Evolutionary conservation across 306 rosid genomes (phyloP).

Genomic region (Luffa acutangula): DNA sequence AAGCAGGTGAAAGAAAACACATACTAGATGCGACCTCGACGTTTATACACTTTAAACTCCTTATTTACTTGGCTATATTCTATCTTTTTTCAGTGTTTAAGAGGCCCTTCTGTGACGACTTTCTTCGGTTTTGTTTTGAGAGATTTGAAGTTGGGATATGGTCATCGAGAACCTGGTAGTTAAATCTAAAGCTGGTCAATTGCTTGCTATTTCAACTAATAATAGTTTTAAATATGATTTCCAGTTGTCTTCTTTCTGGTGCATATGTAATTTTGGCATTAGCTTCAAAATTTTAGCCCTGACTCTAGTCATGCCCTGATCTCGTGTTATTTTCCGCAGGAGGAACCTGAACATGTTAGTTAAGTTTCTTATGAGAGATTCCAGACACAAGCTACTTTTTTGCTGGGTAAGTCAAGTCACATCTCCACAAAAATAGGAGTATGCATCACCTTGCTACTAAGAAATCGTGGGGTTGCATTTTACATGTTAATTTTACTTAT

Average conservation of each 20-base stretch:
- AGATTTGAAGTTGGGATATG: conserved; percentile 79
- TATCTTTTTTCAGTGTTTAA: conserved; percentile 51
- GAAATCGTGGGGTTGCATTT: neutral
- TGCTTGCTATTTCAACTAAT: conserved; percentile 12
- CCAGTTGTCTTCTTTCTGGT: neutral
- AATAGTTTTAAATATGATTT: conserved; percentile 5
- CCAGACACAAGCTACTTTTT: conserved; percentile 51
- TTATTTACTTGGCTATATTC: conserved; percentile 6
- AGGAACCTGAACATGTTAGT: conserved; percentile 34
- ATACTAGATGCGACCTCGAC: neutral
- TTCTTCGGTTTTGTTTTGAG: conserved; percentile 73
- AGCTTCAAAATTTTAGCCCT: neutral
- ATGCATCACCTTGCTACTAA: neutral
- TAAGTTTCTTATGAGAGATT: conserved; percentile 38
- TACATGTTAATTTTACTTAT: neutral
- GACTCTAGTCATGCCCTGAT: neutral
- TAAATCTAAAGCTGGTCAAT: neutral
- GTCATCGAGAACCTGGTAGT: conserved; percentile 82
- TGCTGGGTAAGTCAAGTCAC: conserved; percentile 55
- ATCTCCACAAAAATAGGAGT: neutral
- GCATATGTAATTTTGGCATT: neutral
- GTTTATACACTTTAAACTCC: conserved; percentile 1
- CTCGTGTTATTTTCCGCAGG: conserved; percentile 32
- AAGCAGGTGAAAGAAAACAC: conserved; percentile 40
- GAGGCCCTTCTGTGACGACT: conserved; percentile 77